Percentiles rank a stretch among this genome's conserved stretches.
Evolutionary conservation across 345 rosid species (phyloP).

Genomic region (Citrus reticulata): DNA sequence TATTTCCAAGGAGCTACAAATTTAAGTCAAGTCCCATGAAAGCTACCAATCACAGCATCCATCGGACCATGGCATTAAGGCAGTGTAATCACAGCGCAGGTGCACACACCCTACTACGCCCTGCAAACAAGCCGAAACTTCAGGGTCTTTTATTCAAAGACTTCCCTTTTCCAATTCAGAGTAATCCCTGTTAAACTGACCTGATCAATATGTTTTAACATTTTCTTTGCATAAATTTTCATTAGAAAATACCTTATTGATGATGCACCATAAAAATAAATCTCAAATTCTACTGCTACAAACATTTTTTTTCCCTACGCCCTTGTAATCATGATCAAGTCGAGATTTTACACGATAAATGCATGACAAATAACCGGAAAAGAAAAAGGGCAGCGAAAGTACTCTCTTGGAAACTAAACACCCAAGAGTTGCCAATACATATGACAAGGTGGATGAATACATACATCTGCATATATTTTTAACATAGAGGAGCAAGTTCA

Average conservation of each 20-base stretch:
- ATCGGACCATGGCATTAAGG: neutral
- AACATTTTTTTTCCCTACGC: neutral
- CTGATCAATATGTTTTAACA: neutral
- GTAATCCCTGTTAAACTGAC: neutral
- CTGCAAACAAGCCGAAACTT: no score
- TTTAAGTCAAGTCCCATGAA: no score
- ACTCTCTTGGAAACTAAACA: neutral
- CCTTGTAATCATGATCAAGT: neutral
- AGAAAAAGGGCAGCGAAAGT: no score
- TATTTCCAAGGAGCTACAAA: no score
- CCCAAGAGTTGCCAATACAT: neutral
- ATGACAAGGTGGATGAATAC: neutral
- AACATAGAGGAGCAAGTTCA: constrained; percentile 1
- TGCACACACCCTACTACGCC: neutral
- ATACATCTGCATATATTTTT: constrained; percentile 7
- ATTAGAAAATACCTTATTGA: neutral
- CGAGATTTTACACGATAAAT: no score
- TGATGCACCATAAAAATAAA: neutral
- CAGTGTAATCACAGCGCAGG: no score
- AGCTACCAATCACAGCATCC: neutral
- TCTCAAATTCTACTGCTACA: neutral
- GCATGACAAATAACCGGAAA: neutral
- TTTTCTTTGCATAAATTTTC: neutral
- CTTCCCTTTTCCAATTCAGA: neutral
- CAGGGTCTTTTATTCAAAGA: no score